Base-by-base conservation (phyloP, 2,329 filamentous ascomycete genomes). In the Diaporthe ampelina region DNA sequence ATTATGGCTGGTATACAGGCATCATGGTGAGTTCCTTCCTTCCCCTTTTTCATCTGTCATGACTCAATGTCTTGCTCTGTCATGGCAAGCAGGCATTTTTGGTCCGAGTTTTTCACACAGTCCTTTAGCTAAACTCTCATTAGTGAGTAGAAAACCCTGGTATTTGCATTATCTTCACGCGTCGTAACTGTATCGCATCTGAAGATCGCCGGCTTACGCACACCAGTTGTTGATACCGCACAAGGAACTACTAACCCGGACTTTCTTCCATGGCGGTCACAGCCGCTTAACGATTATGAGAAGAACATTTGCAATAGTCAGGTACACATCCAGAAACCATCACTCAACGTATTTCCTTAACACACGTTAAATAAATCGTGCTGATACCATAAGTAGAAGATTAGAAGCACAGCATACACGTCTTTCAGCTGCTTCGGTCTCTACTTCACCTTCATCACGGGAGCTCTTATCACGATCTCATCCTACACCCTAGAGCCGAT, bases 1-100 rank as follows among this genome's bases (percentile, higher is more conserved):
- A 52, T 26, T 26, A 29, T 75, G 54, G 68, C 77, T 10, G 3
- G 4, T 7, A 17, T 65, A 1, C 76, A 78, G 61, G 8, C 45
- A 40, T 52, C 45, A 26, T 6, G 63, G 61, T 67, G 11, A 52
- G 61, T 26, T 5, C n/a, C n/a, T 5, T n/a, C 1, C 29, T 11
- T 4, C 4, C 9, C 13, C 10, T 3, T n/a, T 11, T 32, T 0
- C 19, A 2, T 2, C n/a, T n/a, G n/a, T n/a, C n/a, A 26, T n/a
- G 10, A 35, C 1, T 17, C 8, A 17, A 3, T 21, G 0, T 13
- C 45, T 15, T 45, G 24, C 15, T 45, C 5, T n/a, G 10, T 8
- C 3, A 2, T 63, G 24, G 4, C 1, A 50, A 24, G 5, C 6
- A 17, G 4, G 11, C 10, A 3, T 37, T 7, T 10, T 37, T 19